Percentiles rank a stretch among this genome's conserved stretches.
Conservation (phyloP, 345 rosid species). For the Hypericum perforatum region DNA sequence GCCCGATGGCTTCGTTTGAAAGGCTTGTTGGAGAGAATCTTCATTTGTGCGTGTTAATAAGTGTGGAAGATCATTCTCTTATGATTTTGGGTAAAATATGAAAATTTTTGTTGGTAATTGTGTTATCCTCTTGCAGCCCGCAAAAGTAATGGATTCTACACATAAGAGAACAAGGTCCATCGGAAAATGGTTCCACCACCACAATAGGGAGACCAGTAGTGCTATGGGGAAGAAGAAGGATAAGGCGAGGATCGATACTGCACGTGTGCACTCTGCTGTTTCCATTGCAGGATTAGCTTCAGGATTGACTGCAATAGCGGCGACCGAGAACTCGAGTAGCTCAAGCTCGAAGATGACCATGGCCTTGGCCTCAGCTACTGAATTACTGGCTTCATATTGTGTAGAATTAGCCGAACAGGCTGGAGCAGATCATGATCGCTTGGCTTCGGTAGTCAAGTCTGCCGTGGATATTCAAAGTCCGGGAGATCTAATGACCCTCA, state of each 20-base stretch:
- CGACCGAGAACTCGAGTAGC: constrained; percentile 35
- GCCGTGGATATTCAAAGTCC: constrained; percentile 73
- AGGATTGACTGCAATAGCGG: constrained; percentile 74
- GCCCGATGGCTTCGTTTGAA: too few species aligned
- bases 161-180: constrained; percentile 49
- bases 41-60: too few species aligned
- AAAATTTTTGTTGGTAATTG: background rate
- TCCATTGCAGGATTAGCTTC: constrained; percentile 91
- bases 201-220: constrained; percentile 33
- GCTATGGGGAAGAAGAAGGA: constrained; percentile 61
- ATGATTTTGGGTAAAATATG: too few species aligned
- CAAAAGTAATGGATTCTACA: constrained; percentile 40
- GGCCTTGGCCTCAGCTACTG: constrained; percentile 82
- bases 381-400: constrained; percentile 84
- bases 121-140: constrained; percentile 27
- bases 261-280: constrained; percentile 61
- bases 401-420: constrained; percentile 68
- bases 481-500: constrained; percentile 79
- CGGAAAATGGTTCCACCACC: constrained; percentile 73
- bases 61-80: background rate
- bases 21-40: too few species aligned
- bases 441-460: constrained; percentile 63
- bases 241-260: constrained; percentile 60
- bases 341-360: constrained; percentile 55
- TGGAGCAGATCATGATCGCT: constrained; percentile 66